Base-by-base conservation (phyloP, 2,329 filamentous ascomycete species). In the Stemphylium vesicarium region DNA sequence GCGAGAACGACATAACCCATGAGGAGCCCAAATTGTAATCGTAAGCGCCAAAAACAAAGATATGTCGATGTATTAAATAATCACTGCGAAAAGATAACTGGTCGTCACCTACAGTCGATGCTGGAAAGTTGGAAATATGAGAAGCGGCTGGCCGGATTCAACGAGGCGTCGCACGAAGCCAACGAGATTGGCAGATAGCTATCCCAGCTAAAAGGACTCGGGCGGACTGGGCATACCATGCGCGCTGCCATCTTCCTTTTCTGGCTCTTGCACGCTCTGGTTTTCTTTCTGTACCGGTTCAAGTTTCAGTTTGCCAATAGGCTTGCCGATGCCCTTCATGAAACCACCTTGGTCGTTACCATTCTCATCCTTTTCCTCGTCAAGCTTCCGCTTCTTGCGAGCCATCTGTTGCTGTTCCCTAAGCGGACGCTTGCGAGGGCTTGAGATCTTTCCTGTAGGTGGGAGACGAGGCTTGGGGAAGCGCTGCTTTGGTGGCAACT, bases 401-500 rank as follows among this genome's bases (percentile, higher is more conserved):
- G 91, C 90, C 62, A 92, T 85, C 29, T 90, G 90, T 50, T 92
- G 87, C 73, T 93, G 90, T 73, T 95, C 91, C 70, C 90, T 88
- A 18, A 91, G 84, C 29, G 91, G 90, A 7, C 91, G 83, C 79
- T 96, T 96, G 65, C 92, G 87, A 29, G 91, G 91, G 47, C 88
- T 90, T 10, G 89, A 89, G 63, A 96, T 96, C 81, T 96, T 96
- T 69, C 91, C 91, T 16, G 88, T 93, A 79, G 91, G 78, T 79
- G 89, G 80, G 39, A 86, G 75, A 46, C 84, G 77, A 18, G 83
- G 83, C 66, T 85, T 85, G 24, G 83, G 82, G 65, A 85, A 84
- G 33, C 92, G 84, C 78, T 99, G 95, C 78, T 99, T 99, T 50
- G 88, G 85, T 13, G 96, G 95, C 20, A 99, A 80, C 65, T 99